Base-by-base conservation (phyloP, 2,329 filamentous ascomycete genomes). In the Apiospora malaysiana region DNA sequence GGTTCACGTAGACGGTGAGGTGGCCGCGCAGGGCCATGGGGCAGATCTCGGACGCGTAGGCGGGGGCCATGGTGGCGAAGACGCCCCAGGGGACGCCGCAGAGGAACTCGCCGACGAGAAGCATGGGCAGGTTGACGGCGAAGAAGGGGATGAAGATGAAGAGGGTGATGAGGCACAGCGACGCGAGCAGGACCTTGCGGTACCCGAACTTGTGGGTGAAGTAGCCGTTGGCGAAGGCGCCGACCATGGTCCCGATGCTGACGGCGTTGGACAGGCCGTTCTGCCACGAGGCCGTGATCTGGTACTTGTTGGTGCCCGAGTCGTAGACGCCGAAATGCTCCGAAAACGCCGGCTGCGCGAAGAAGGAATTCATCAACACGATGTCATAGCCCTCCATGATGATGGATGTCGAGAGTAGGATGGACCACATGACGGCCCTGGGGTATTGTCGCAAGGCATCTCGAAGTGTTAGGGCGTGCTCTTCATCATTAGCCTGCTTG, bases 271-370 rank as follows among this genome's bases (percentile, higher is more conserved):
- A 78, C 4, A 85, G 75, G 4, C 79, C 83, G 7, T 81, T 78
- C 73, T 85, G 83, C 84, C 84, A 85, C 18, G 79, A 73, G 0
- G 81, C 80, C 6, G 80, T 77, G 46, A 85, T 76, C 70, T 83
- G 77, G 69, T 83, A 83, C 8, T 74, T 73, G 9, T 76, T 79
- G 68, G 80, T 68, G 42, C 27, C 47, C 25, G 23, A 49, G 69
- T 68, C 45, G 14, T 43, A 43, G 0, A 63, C 6, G 12, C 80
- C 80, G 69, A 79, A 83, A 45, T 68, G 78, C 73, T 71, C 75
- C 32, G 66, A 70, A 71, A 72, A 80, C 74, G 25, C 76, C 21
- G 59, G 78, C 72, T 78, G 79, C n/a, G 73, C 80, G 67, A 76
- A 81, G 71, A 82, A 78, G 32, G 77, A 78, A 16, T 75, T 76